Evolutionary conservation across 2,329 filamentous ascomycete genomes (phyloP).

Genomic region (Aspergillus intermedius): DNA sequence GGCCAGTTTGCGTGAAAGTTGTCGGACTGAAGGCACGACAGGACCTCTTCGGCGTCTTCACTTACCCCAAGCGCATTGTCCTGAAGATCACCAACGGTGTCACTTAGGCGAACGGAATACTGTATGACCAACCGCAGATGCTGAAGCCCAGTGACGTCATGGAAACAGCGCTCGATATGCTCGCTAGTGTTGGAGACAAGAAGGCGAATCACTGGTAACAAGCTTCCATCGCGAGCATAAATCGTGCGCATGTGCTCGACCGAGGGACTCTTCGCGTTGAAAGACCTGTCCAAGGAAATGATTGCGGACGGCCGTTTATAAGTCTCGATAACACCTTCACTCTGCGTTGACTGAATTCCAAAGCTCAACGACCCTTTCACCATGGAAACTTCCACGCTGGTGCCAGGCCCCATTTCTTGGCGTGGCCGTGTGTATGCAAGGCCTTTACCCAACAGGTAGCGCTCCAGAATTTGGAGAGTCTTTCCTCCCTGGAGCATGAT

Average conservation of each 20-base stretch:
- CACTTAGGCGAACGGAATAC: conserved; percentile 25
- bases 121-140: conserved; percentile 29
- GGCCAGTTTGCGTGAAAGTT: conserved; percentile 33
- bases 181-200: conserved; percentile 42
- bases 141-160: conserved; percentile 27
- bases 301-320: conserved; percentile 34
- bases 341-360: conserved; percentile 26
- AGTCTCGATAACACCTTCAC: conserved; percentile 24
- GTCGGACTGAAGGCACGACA: conserved; percentile 28
- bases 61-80: conserved; percentile 35
- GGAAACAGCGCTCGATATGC: conserved; percentile 40
- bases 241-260: conserved; percentile 35
- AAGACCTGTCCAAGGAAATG: conserved; percentile 39
- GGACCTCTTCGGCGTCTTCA: conserved; percentile 35
- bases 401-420: conserved; percentile 26
- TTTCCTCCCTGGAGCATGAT: conserved; percentile 32
- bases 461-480: conserved; percentile 34
- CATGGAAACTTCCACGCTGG: conserved; percentile 30
- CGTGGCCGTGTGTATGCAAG: conserved; percentile 25
- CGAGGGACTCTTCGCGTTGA: conserved; percentile 33
- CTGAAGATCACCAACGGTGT: conserved; percentile 36
- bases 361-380: conserved; percentile 30
- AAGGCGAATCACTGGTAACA: conserved; percentile 40
- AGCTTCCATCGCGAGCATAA: conserved; percentile 25
- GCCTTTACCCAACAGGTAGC: conserved; percentile 38